Evolutionary conservation across 176 grass and related monocot species (phyloP).

Genomic region (Pontederia paniculata): DNA sequence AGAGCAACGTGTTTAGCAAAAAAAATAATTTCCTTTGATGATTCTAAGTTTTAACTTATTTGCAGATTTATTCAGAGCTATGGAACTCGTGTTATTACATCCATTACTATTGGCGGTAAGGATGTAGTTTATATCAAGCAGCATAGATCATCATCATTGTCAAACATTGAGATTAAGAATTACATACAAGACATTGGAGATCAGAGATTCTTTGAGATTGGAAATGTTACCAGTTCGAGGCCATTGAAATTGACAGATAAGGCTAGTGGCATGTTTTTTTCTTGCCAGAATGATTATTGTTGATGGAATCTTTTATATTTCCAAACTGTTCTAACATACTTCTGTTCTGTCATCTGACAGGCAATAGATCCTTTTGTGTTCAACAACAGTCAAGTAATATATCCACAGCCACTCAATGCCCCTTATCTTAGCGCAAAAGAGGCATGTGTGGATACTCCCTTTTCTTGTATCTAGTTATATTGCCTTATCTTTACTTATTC

Average conservation of each 20-base stretch:
- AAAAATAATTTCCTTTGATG: constrained; percentile 9
- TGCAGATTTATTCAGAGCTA: constrained; percentile 68
- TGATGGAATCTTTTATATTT: constrained; percentile 5
- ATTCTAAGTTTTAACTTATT: constrained; percentile 14
- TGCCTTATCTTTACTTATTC: no score
- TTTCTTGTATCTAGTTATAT: no score
- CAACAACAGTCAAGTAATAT: constrained; percentile 39
- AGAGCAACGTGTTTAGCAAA: neutral
- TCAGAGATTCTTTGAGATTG: constrained; percentile 47
- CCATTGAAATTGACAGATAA: constrained; percentile 43
- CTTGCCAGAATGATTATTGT: constrained; percentile 2
- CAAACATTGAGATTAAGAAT: constrained; percentile 36
- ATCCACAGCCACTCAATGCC: constrained; percentile 42
- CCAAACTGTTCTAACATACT: neutral
- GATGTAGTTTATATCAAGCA: constrained; percentile 58
- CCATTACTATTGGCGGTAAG: constrained; percentile 54
- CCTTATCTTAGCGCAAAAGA: constrained; percentile 51
- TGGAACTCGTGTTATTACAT: constrained; percentile 53
- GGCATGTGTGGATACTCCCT: constrained; percentile 8
- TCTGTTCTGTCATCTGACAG: constrained; percentile 19
- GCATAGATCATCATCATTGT: constrained; percentile 39
- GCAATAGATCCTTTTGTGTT: constrained; percentile 33
- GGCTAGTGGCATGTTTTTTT: constrained; percentile 25
- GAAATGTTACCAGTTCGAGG: constrained; percentile 26
- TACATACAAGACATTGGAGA: constrained; percentile 46